A percentile compares a stretch with the other conserved stretches of the same genome.
Conservation (phyloP, 2,329 filamentous ascomycete species). For the Epichloe coenophiala region DNA sequence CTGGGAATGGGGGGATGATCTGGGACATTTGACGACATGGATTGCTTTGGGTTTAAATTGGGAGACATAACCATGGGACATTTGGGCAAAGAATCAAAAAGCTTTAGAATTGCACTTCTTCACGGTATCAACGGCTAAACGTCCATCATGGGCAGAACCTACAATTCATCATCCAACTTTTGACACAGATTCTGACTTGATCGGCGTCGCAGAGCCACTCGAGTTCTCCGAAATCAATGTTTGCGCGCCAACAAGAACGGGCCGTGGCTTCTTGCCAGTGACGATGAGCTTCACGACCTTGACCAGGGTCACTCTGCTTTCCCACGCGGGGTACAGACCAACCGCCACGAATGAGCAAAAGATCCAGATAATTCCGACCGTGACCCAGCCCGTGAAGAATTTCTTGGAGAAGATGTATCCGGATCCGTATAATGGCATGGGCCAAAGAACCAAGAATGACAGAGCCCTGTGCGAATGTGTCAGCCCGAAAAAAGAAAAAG, state of each 20-base stretch:
- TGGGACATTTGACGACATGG: not conserved
- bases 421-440: conserved; percentile 79
- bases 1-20: not conserved
- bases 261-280: conserved; percentile 4
- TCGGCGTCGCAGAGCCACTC: conserved; percentile 4
- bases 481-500: not conserved
- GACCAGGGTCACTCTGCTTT: conserved; percentile 50
- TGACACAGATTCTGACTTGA: conserved; percentile 1
- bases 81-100: not conserved
- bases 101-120: not conserved
- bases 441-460: conserved; percentile 69
- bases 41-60: not conserved
- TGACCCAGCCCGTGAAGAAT: conserved; percentile 66
- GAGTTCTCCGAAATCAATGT: not conserved
- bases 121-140: not conserved
- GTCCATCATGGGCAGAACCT: too few species aligned
- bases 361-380: conserved; percentile 59
- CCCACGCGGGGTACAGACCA: conserved; percentile 68
- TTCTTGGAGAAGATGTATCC: conserved; percentile 47
- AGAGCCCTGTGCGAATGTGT: conserved; percentile 34
- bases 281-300: conserved; percentile 10
- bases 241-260: not conserved
- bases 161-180: not conserved
- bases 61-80: not conserved
- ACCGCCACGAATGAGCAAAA: conserved; percentile 59